A percentile compares a stretch with the other conserved stretches of the same genome.
phyloP scores from a whole-genome alignment of 495 filamentous ascomycete genomes.

The Lepraria neglecta region DNA sequence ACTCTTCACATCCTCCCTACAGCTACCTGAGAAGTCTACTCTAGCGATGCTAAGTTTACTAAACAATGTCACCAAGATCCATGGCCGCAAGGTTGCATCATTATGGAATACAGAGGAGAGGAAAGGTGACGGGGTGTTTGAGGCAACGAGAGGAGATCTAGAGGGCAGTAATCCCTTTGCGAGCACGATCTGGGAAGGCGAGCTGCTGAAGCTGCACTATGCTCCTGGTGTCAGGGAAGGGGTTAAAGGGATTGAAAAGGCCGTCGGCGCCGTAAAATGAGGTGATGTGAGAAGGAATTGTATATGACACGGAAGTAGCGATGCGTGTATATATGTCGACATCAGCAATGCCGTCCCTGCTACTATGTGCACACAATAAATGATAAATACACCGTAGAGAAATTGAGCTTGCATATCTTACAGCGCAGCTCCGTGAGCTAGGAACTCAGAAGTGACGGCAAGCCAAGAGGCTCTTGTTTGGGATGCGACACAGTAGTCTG shows the following conservation, averaged over 20 bases:
- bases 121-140: slow-evolving; percentile 69
- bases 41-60: slow-evolving; percentile 70
- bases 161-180: slow-evolving; percentile 87
- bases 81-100: slow-evolving; percentile 60
- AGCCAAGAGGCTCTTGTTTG: too few species aligned
- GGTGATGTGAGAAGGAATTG: neutral
- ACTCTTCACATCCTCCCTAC: slow-evolving; percentile 70
- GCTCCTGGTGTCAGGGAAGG: slow-evolving; percentile 77
- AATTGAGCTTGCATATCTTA: too few species aligned
- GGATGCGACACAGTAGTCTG: too few species aligned
- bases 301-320: too few species aligned
- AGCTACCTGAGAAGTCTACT: slow-evolving; percentile 81
- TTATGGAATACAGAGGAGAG: slow-evolving; percentile 88
- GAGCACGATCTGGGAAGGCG: slow-evolving; percentile 86
- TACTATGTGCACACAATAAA: too few species aligned
- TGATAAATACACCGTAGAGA: too few species aligned
- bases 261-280: slow-evolving; percentile 32
- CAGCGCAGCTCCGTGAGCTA: too few species aligned
- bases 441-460: too few species aligned
- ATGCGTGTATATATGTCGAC: too few species aligned
- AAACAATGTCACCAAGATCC: slow-evolving; percentile 63
- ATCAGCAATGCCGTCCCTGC: too few species aligned
- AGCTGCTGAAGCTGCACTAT: slow-evolving; percentile 77
- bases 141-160: slow-evolving; percentile 49
- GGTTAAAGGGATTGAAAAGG: slow-evolving; percentile 64